Conservation (phyloP, 345 rosid species). For the Mercurialis annua region DNA sequence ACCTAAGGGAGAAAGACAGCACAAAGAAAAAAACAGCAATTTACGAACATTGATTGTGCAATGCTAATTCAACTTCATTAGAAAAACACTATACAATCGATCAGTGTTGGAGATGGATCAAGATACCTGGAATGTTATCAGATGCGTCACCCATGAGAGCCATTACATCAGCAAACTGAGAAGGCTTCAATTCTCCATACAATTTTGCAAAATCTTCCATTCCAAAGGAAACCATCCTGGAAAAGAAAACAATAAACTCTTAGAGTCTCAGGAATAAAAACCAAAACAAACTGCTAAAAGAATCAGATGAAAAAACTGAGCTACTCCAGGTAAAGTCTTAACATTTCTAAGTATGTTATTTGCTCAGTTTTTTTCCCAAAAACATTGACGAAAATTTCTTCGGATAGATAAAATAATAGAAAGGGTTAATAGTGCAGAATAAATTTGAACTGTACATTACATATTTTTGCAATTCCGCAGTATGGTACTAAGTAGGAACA, state of each 20-base stretch:
- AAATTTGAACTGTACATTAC: too few relatives aligned
- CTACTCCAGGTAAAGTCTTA: neutral
- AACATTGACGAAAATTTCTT: too few relatives aligned
- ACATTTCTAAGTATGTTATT: neutral
- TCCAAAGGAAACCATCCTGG: constrained; percentile 93
- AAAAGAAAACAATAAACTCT: constrained; percentile 22
- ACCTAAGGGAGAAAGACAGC: neutral
- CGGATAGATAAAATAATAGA: too few relatives aligned
- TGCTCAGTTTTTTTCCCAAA: neutral
- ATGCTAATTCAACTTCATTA: neutral
- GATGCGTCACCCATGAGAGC: constrained; percentile 79
- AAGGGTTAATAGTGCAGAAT: too few relatives aligned
- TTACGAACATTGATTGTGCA: neutral
- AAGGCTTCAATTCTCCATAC: constrained; percentile 66
- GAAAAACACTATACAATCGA: neutral
- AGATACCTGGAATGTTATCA: constrained; percentile 88
- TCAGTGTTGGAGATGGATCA: neutral
- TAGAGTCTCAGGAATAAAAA: neutral
- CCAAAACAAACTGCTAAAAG: neutral
- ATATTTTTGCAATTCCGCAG: too few relatives aligned
- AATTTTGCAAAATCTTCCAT: constrained; percentile 83
- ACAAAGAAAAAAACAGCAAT: neutral
- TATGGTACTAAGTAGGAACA: too few relatives aligned
- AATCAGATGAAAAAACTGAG: neutral
- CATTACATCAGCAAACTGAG: constrained; percentile 82